Evolutionary conservation across 176 grass and related monocot genomes (phyloP), one percentile per base, ranked within the genome.

Genomic region (Triticum turgidum): DNA sequence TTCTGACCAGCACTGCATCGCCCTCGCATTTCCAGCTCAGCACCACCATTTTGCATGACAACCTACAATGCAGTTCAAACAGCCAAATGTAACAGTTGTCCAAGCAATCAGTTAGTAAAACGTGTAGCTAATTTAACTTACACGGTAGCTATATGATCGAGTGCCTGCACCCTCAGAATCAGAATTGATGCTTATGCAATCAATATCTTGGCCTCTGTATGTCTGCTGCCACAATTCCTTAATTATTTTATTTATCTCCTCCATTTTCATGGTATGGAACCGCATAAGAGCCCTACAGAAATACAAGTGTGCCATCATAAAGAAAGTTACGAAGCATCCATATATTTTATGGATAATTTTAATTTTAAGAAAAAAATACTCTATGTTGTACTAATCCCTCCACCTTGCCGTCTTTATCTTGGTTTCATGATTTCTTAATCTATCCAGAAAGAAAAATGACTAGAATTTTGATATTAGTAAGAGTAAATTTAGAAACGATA

Each of bases 161-260:
- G 93, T 95, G 39, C 96, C 96, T 87, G 88, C 86, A 80, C 93
- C 93, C 81, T 98, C 96, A 37, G 93, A 94, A 89, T 98, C 93
- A 82, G 96, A 98, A 83, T 86, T 86, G 66, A 98, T 98, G 76
- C 96, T 95, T 82, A 98, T 95, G 63, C 86, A 95, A 90, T 98
- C 96, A 66, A 98, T 95, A 91, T 98, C 96, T 86, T 98, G 93
- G 5, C 96, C 96, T 86, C 96, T 91, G 69, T 98, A 98, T 67
- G 96, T 98, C 84, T 98, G 96, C 61, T 98, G 96, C 96, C 96
- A 98, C 41, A 98, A 82, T 94, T 98, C 96, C 86, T 94, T 98
- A 61, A 98, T 98, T 89, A 95, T 98, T 85, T 95, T 94, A 85
- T 98, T 98, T 87, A 98, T 98, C 84, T 98, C 96, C 79, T 98